Evolutionary conservation across 331 rosid genomes (phyloP).

Genomic region (Rhamnella rubrinervis): DNA sequence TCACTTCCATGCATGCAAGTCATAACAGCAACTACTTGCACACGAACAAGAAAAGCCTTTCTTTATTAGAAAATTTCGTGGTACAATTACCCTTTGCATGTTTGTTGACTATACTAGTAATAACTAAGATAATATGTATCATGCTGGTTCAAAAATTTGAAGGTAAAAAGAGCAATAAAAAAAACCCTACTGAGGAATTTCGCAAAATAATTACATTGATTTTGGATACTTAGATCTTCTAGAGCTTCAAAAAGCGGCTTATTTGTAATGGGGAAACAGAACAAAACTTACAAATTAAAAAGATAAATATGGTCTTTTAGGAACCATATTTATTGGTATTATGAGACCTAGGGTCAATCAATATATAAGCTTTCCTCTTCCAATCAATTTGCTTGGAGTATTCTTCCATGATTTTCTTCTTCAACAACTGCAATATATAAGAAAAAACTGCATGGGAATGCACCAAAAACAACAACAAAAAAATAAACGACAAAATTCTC

Average conservation of each 20-base stretch:
- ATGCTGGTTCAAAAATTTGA: neutral
- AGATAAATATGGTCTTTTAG: too few species aligned
- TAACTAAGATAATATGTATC: too few species aligned
- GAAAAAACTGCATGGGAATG: neutral
- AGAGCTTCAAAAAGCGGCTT: constrained; percentile 6
- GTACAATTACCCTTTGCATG: too few species aligned
- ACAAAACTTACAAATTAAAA: too few species aligned
- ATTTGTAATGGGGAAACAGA: too few species aligned
- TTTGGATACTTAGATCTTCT: neutral
- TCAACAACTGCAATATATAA: constrained; percentile 31
- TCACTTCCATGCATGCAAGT: too few species aligned
- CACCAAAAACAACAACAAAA: neutral
- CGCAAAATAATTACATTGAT: neutral
- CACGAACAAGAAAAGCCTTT: too few species aligned
- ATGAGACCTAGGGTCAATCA: too few species aligned
- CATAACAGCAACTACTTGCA: too few species aligned
- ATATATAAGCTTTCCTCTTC: neutral
- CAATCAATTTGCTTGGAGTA: constrained; percentile 52
- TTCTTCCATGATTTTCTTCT: constrained; percentile 41
- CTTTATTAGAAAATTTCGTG: too few species aligned
- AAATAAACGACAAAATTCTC: neutral
- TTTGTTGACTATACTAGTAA: too few species aligned
- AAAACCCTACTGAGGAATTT: constrained; percentile 1
- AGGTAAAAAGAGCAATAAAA: neutral
- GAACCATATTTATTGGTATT: too few species aligned